Conservation (phyloP, 2,329 filamentous ascomycete species). For the Cladosporium sp. region DNA sequence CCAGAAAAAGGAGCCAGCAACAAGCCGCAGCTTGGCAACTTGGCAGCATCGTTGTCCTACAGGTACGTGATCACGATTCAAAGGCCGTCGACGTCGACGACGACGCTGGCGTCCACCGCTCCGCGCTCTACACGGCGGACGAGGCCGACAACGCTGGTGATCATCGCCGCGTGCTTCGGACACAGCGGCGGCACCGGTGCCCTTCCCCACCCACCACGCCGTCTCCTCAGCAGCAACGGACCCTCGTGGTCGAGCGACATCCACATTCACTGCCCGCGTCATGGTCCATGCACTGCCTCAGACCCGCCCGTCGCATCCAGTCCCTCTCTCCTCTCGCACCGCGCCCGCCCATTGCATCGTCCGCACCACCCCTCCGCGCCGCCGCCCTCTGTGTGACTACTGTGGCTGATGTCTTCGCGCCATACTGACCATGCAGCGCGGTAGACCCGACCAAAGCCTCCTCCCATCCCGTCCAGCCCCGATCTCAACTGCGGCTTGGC, state of each 20-base stretch:
- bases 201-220: not conserved
- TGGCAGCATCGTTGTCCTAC: slow-evolving; percentile 8
- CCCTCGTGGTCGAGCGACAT: not conserved
- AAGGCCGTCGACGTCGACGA: not conserved
- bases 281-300: slow-evolving; percentile 11
- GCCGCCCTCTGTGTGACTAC: not conserved
- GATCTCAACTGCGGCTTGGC: slow-evolving; percentile 8
- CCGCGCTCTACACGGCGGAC: not conserved
- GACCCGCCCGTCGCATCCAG: slow-evolving; percentile 8
- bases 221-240: not conserved
- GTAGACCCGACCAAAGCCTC: not conserved
- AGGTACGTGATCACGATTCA: slow-evolving; percentile 10
- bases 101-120: not conserved
- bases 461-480: not conserved
- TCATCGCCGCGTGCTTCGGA: not conserved
- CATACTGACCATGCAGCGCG: slow-evolving; percentile 12
- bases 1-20: not conserved
- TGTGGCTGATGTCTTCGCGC: slow-evolving; percentile 1
- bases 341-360: not conserved
- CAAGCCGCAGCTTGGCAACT: slow-evolving; percentile 11
- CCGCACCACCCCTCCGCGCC: not conserved
- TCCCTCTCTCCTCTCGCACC: slow-evolving; percentile 3
- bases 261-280: slow-evolving; percentile 5
- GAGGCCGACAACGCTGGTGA: not conserved
- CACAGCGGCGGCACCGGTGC: not conserved